A percentile compares a stretch with the other conserved stretches of the same genome.
These are phyloP conservation scores for Alternaria solani DNA, from an alignment of 2,329 filamentous ascomycete species.

Conservation along the genomic window DNA sequence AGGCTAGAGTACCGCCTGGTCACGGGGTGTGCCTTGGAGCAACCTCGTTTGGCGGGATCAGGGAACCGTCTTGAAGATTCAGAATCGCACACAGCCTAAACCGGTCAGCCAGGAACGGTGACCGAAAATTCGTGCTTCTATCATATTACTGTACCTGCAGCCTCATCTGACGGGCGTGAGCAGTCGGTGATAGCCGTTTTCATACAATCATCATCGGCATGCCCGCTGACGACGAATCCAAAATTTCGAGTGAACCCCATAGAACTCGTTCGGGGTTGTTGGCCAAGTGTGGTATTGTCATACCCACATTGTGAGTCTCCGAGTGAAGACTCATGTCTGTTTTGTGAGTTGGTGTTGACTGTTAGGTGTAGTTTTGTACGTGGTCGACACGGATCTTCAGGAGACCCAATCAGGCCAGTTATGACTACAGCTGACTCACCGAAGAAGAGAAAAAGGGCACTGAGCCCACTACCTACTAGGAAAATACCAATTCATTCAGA, in stretches of 20 bases:
- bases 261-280: conserved; percentile 33
- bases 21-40: conserved; percentile 11
- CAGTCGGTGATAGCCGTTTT: conserved; percentile 29
- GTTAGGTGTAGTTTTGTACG: conserved; percentile 40
- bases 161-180: conserved; percentile 29
- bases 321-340: neutral
- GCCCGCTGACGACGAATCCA: conserved; percentile 39
- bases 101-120: conserved; percentile 10
- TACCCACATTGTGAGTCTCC: conserved; percentile 40
- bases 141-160: conserved; percentile 3
- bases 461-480: conserved; percentile 26
- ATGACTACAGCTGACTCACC: conserved; percentile 44
- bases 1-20: conserved; percentile 22
- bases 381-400: conserved; percentile 36
- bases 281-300: conserved; percentile 37
- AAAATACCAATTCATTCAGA: conserved; percentile 23
- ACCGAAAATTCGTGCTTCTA: neutral
- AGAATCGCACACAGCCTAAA: conserved; percentile 25
- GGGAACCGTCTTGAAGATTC: neutral
- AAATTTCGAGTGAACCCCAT: conserved; percentile 37
- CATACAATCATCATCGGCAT: conserved; percentile 36
- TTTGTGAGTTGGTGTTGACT: conserved; percentile 8
- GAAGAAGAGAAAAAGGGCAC: conserved; percentile 46
- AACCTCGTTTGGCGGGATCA: neutral
- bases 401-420: conserved; percentile 31